phyloP scores from a whole-genome alignment of 139 green algal genomes.

The Deuterostichococcus epilithicus region DNA sequence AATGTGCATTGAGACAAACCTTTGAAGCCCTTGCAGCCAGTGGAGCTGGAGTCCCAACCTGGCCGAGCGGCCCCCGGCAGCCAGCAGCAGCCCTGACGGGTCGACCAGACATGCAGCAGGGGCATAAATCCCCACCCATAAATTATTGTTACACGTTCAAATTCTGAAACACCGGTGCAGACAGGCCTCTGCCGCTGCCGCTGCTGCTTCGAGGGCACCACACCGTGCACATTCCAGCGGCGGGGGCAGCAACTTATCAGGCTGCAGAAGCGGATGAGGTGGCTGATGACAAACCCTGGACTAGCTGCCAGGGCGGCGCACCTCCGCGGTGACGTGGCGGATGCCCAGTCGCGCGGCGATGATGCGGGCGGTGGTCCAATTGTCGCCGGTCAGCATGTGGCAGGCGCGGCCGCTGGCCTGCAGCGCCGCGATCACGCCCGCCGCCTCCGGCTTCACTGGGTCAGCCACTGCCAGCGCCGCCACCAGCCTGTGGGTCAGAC shows the following conservation, averaged over 20 bases:
- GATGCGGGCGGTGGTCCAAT: conserved; percentile 73
- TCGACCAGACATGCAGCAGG: no score
- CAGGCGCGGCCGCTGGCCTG: conserved; percentile 41
- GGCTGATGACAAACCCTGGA: not conserved
- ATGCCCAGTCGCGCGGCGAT: conserved; percentile 68
- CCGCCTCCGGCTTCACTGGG: conserved; percentile 88
- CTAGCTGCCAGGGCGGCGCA: not conserved
- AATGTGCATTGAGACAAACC: conserved; percentile 26
- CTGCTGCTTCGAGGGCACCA: no score
- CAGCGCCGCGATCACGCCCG: conserved; percentile 63
- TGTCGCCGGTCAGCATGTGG: conserved; percentile 85
- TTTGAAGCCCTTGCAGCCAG: no score
- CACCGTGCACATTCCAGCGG: no score
- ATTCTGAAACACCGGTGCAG: no score
- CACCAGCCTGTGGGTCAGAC: conserved; percentile 34
- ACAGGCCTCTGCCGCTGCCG: no score
- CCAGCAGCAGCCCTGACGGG: no score
- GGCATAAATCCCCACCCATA: no score
- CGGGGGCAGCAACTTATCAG: no score
- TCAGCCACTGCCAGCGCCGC: conserved; percentile 78
- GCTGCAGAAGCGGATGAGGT: not conserved
- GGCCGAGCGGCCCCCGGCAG: no score
- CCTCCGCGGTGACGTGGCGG: conserved; percentile 57
- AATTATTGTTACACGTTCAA: no score
- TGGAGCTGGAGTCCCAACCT: no score